Percentiles rank a stretch among this genome's conserved stretches.
Evolutionary conservation across 2,329 filamentous ascomycete species (phyloP).

Genomic region (Trichoderma koningiopsis): DNA sequence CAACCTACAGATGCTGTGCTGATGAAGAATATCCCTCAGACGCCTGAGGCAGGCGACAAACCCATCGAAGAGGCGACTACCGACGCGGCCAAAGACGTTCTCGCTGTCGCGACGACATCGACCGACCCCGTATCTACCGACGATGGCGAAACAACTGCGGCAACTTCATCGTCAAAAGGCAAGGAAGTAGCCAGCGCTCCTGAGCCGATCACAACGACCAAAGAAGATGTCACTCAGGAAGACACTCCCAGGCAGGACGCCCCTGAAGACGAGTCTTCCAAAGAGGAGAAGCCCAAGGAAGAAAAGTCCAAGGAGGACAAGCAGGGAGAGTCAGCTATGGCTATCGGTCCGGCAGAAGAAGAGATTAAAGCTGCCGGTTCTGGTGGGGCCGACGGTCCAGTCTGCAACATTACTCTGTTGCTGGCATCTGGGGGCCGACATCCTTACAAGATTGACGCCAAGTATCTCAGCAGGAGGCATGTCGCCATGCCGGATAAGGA

Average conservation of each 20-base stretch:
- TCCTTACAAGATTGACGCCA: slow-evolving; percentile 86
- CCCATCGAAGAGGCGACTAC: slow-evolving; percentile 8
- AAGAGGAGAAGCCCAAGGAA: slow-evolving; percentile 29
- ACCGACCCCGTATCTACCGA: slow-evolving; percentile 30
- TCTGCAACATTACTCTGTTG: slow-evolving; percentile 78
- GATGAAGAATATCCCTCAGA: slow-evolving; percentile 41
- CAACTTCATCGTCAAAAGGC: slow-evolving; percentile 36
- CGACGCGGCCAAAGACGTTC: slow-evolving; percentile 14
- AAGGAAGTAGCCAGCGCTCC: slow-evolving; percentile 38
- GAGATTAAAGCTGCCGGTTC: slow-evolving; percentile 43
- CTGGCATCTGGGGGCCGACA: slow-evolving; percentile 81
- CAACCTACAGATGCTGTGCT: slow-evolving; percentile 43
- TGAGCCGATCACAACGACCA: slow-evolving; percentile 27
- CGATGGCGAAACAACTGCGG: slow-evolving; percentile 29
- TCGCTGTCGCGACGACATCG: slow-evolving; percentile 29
- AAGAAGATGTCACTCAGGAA: slow-evolving; percentile 24
- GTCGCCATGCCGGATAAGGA: slow-evolving; percentile 71
- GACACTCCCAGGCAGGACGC: slow-evolving; percentile 27
- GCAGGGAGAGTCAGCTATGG: slow-evolving; percentile 42
- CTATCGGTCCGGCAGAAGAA: slow-evolving; percentile 49
- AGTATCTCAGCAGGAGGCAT: slow-evolving; percentile 78
- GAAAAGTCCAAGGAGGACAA: slow-evolving; percentile 25
- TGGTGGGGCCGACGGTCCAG: slow-evolving; percentile 41
- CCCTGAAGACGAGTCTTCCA: slow-evolving; percentile 25
- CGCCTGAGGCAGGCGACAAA: slow-evolving; percentile 18